A percentile compares a stretch with the other conserved stretches of the same genome.
phyloP scores from a whole-genome alignment of 129 eudicot genomes.

The Helichrysum umbraculigerum region DNA sequence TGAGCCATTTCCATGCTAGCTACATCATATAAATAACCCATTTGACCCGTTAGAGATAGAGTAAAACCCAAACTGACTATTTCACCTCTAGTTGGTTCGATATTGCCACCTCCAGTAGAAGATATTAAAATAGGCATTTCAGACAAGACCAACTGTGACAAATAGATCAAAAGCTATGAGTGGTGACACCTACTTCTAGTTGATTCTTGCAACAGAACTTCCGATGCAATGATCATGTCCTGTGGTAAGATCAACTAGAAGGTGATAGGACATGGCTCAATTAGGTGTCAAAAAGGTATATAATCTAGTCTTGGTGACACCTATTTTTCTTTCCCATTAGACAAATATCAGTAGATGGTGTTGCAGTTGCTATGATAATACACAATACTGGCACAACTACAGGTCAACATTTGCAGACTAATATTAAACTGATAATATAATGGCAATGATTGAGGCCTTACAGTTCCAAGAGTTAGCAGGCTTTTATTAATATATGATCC shows the following conservation, averaged over 20 bases:
- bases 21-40: background rate
- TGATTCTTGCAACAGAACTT: conserved; percentile 10
- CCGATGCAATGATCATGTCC: conserved; percentile 2
- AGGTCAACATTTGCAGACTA: conserved; percentile 25
- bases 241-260: background rate
- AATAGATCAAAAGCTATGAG: conserved; percentile 3
- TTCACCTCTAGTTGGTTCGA: background rate
- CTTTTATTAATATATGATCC: conserved; percentile 95
- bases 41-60: background rate
- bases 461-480: conserved; percentile 97
- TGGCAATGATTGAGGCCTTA: conserved; percentile 57
- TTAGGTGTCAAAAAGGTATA: conserved; percentile 2
- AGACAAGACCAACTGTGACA: conserved; percentile 9
- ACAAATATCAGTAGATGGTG: conserved; percentile 13
- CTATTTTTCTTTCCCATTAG: background rate
- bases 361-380: conserved; percentile 11
- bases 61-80: background rate
- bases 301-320: conserved; percentile 1
- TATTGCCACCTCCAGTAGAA: background rate
- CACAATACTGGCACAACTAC: conserved; percentile 15
- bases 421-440: conserved; percentile 41
- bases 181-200: conserved; percentile 10
- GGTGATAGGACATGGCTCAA: too few species aligned
- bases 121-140: background rate
- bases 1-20: background rate